Evolutionary conservation across 441 rosid species (phyloP), one percentile per base, ranked within the genome.

Genomic region (Mallotus japonicus): DNA sequence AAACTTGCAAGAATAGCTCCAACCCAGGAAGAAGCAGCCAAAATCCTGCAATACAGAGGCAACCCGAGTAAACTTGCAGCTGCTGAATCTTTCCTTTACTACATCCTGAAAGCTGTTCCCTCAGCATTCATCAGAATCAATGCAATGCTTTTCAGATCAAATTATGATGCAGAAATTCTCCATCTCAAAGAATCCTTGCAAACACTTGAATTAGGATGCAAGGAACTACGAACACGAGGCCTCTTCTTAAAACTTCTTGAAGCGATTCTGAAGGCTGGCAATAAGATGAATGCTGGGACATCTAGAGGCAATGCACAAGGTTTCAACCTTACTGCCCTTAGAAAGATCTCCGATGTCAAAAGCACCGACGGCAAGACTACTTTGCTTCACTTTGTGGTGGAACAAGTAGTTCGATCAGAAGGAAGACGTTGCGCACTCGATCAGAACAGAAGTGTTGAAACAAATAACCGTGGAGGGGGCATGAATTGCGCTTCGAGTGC

Each of bases 231-330:
- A 65, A 84, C 71, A 16, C 74, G 80, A 14, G 89, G 90, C 12
- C 82, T 85, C 37, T 83, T 90, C 85, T 73, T 85, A 19, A 88
- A 90, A 58, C 92, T 88, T 63, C 85, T 90, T 7, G 89, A 88
- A 82, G 95, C 95, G 40, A 83, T 90, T 73, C 84, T 90, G 22
- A 90, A 90, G 80, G 90, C 90, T 6, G 90, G 92, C 40, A 88
- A 88, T 63, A 79, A 71, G 67, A 88, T 89, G 87, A 89, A 89
- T 71, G 88, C 89, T 0, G 95, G 95, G 75, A 88, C 92, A 6
- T 69, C 87, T 13, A 79, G 92, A 73, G 92, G 95, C 16, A 81
- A 90, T 28, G 95, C 95, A 5, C 79, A 81, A 58, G 89, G 88
- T 62, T 90, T 90, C 78, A 80, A 87, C 79, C 86, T 90, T 19